Evolutionary conservation across 805 yeast genomes (phyloP), one percentile per base, ranked within the genome.

Genomic region (Jamesozyma rosinii): DNA sequence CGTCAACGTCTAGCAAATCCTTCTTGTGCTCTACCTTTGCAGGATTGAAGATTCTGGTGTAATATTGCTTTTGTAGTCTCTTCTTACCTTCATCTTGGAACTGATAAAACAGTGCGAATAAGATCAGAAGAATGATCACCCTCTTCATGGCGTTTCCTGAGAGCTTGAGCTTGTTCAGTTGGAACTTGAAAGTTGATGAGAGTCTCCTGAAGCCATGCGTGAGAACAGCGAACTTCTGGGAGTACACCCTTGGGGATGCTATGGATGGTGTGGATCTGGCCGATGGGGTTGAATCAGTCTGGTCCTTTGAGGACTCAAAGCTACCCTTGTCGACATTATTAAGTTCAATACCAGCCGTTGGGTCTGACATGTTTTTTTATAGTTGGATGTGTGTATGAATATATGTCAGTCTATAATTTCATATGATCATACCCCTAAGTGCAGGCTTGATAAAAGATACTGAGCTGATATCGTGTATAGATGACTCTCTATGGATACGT

Each of bases 21-120:
- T 33, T 38, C 14, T 41, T 42, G 17, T 24, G 52, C 38, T 47
- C 50, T 51, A 40, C 47, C 50, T 22, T 43, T 50, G 32, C 2
- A 14, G 18, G 11, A n/a, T n/a, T 32, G 17, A 15, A 32, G 18
- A 11, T 13, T 32, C 10, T 32, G 5, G 10, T 14, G 14, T 30
- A 30, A n/a, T 30, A 30, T n/a, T 32, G 18, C 15, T 32, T 4
- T 32, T 32, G 35, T 24, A 24, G 11, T 24, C 6, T 8, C 11
- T 24, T 24, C 29, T 6, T 6, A 24, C 29, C 11, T 11, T 24
- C 10, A 24, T 24, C 11, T 8, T 24, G 29, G 29, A 24, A 24
- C 11, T 24, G 29, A 24, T 24, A 24, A 24, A 24, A 8, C 29
- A 24, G 11, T 24, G 11, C 11, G 11, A 24, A 24, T 24, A 24